Base-by-base conservation (phyloP, 768 basidiomycete genomes). In the Boletus reticuloceps region DNA sequence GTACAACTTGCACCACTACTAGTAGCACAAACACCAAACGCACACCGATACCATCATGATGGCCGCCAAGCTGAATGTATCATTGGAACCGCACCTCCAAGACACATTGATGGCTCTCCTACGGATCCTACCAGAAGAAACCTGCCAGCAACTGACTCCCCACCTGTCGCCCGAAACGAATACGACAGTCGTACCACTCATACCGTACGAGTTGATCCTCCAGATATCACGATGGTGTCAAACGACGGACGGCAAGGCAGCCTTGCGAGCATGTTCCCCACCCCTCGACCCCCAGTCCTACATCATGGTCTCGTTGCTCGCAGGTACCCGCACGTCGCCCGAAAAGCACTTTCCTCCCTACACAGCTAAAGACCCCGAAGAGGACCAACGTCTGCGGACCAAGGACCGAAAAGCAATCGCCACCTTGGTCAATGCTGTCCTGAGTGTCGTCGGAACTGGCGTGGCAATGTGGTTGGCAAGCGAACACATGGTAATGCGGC, bases 281-380 rank as follows among this genome's bases (percentile, higher is more conserved):
- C 69, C 75, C 2, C 73, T 91, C 45, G 71, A 83, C 54, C 73
- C 82, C 6, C 71, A 72, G 20, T 74, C 79, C 14, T 92, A 89
- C 66, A 73, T 78, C 7, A 91, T 90, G 83, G 73, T 91, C 38
- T 74, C 89, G 19, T 75, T 94, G 36, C 81, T 94, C 6, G 89
- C 91, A 16, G 91, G 91, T 37, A 79, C 85, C 7, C 81, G 78
- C 42, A 86, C 90, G n/a, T 89, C 89, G 7, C 91, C 91, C 20
- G 83, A 88, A 54, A 81, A 86, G 51, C 83, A 77, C 36, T 88
- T 90, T 56, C 84, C 84, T 32, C 59, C 72, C 10, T 81, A 83
- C 60, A 54, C 64, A 5, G 77, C 75, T 20, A 72, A 69, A 54
- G 77, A 77, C 54, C 79, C 78, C 31, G 78, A 82, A 58, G 74